Percentiles rank a stretch among this genome's conserved stretches.
phyloP scores from a whole-genome alignment of 2,329 filamentous ascomycete genomes.

The Colletotrichum sansevieriae region DNA sequence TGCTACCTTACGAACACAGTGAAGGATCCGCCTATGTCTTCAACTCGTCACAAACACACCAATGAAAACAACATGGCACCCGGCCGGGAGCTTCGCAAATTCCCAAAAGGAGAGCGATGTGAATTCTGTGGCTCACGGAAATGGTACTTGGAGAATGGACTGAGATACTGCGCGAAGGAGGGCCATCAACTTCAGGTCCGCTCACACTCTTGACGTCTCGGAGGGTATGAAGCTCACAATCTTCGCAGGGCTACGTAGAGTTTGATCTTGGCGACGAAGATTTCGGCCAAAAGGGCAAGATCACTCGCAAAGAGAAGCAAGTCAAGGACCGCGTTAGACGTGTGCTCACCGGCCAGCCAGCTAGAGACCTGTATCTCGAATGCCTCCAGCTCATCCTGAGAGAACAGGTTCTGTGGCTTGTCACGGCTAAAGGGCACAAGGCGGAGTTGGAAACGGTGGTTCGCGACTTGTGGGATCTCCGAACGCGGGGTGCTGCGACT shows the following conservation, averaged over 20 bases:
- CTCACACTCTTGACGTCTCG: not conserved
- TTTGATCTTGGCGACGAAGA: conserved; percentile 75
- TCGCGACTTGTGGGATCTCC: conserved; percentile 86
- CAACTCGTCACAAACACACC: not conserved
- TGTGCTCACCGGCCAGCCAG: conserved; percentile 75
- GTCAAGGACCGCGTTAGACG: conserved; percentile 64
- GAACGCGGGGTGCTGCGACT: conserved; percentile 61
- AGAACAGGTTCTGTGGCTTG: conserved; percentile 82
- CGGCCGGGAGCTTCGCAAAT: conserved; percentile 60
- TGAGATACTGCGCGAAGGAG: conserved; percentile 79
- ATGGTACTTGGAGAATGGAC: conserved; percentile 81
- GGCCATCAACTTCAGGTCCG: conserved; percentile 83
- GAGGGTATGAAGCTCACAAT: not conserved
- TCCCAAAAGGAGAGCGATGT: conserved; percentile 67
- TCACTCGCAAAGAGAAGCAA: conserved; percentile 70
- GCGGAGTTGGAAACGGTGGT: conserved; percentile 83
- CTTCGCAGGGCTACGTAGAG: conserved; percentile 64
- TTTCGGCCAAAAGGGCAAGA: conserved; percentile 71
- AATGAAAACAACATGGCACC: conserved; percentile 53
- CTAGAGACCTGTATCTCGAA: conserved; percentile 84
- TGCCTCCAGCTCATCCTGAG: conserved; percentile 87
- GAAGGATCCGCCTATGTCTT: conserved; percentile 11
- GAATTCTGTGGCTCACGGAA: conserved; percentile 77
- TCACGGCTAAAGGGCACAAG: conserved; percentile 75
- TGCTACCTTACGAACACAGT: not conserved